Evolutionary conservation across 1,284 basidiomycete species (phyloP).

Genomic region (Exsudoporus floridanus): DNA sequence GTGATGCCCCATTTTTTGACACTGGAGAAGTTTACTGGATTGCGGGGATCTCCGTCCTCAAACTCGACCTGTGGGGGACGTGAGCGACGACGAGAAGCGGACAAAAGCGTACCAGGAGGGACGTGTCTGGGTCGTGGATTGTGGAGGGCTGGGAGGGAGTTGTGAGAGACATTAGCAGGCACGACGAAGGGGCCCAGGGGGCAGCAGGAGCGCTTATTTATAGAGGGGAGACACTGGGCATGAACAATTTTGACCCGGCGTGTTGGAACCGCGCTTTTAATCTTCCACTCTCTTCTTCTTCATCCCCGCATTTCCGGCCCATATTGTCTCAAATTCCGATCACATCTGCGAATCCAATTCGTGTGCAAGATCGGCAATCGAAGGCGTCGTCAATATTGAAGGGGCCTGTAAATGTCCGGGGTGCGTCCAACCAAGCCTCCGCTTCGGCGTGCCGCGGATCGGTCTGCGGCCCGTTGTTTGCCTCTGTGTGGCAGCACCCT

Average conservation of each 20-base stretch:
- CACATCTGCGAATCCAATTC: conserved; percentile 16
- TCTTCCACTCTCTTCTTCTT: conserved; percentile 5
- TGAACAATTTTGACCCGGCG: conserved; percentile 16
- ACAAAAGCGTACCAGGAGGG: conserved; percentile 15
- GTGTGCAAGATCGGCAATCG: conserved; percentile 10
- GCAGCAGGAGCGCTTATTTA: conserved; percentile 2
- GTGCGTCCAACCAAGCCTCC: not conserved
- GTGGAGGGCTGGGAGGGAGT: conserved; percentile 19
- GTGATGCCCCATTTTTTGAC: conserved; percentile 46
- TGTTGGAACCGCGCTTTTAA: not conserved
- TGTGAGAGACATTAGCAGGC: conserved; percentile 15
- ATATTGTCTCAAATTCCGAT: not conserved
- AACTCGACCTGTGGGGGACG: conserved; percentile 50
- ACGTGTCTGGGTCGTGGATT: conserved; percentile 12
- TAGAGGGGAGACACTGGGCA: conserved; percentile 3
- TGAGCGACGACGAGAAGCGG: conserved; percentile 6
- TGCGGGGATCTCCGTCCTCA: conserved; percentile 44
- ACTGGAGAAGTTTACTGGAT: conserved; percentile 51
- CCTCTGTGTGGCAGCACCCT: conserved; percentile 26
- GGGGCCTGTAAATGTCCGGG: not conserved
- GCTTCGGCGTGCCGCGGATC: not conserved
- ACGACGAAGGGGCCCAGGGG: not conserved
- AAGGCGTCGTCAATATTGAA: conserved; percentile 12
- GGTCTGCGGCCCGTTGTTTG: conserved; percentile 14
- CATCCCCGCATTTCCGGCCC: conserved; percentile 2